Base-by-base conservation (phyloP, 2,329 filamentous ascomycete species). In the Clarireedia homoeocarpa region DNA sequence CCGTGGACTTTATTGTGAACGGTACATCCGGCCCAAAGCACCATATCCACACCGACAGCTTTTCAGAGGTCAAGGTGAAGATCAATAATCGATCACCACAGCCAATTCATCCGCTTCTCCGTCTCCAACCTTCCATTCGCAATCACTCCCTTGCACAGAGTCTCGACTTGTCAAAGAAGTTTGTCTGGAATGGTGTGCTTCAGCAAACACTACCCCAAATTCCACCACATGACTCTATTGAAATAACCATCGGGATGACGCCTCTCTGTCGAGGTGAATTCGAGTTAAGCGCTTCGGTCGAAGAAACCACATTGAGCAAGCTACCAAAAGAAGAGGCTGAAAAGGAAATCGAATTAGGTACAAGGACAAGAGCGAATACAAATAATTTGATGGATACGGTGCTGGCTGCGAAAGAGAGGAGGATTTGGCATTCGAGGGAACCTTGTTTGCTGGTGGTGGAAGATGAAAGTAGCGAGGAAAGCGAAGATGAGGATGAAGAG, bases 111-210 rank as follows among this genome's bases (percentile, higher is more conserved):
- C 85, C 89, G 0, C 75, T 95, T 0, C 74, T 96, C 44, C 81
- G 91, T 39, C 73, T 96, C 14, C 82, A 91, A 69, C 91, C 91
- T 0, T 81, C 84, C 51, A 78, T 96, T 15, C 81, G 87, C 46
- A 82, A 91, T 65, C 83, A 91, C 15, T 52, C 60, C 1, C 62
- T 67, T 9, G 84, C 83, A 58, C 77, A 88, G 14, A 87, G 89
- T 2, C 80, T 95, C 15, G 91, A 96, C 68, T 82, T 92, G 55
- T 87, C 87, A 44, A 85, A 89, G 66, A 89, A 90, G 61, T 79
- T 96, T 53, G 85, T 85, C 1, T 94, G 89, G 85, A 92, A 90
- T 61, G 91, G 91, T 1, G 84, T 88, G 30, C 72, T 96, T 56
- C 91, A 96, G 72, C 85, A 85, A 66, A 77, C 81, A 1, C 73